These are phyloP conservation scores for Cudoniella acicularis DNA, from an alignment of 495 filamentous ascomycete genomes.

Conservation along the genomic window DNA sequence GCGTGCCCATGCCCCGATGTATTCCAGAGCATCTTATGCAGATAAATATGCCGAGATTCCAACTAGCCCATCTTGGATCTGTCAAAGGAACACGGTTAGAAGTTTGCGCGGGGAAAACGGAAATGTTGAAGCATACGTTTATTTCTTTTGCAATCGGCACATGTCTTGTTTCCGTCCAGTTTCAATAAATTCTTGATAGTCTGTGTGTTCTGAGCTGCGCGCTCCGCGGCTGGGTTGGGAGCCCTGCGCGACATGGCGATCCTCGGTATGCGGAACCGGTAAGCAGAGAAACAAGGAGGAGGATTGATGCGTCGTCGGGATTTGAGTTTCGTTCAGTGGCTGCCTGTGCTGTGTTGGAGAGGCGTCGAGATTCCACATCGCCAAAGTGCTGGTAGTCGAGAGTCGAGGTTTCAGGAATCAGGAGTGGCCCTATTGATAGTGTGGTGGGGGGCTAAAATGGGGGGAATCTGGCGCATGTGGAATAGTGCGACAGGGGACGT, in stretches of 20 bases:
- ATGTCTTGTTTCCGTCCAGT: conserved; percentile 89
- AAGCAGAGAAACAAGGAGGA: conserved; percentile 4
- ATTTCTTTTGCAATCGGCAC: conserved; percentile 97
- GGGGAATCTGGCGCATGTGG: background rate
- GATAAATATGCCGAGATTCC: conserved; percentile 93
- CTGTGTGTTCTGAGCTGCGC: conserved; percentile 82
- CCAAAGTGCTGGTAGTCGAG: background rate
- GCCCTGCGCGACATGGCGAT: conserved; percentile 79
- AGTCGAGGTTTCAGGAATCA: background rate
- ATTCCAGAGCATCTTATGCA: conserved; percentile 98
- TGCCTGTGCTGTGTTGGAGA: background rate
- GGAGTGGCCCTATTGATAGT: conserved; percentile 1
- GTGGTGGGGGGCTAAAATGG: background rate
- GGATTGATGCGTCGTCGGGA: conserved; percentile 1
- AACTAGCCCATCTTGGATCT: conserved; percentile 98
- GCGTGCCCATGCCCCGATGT: conserved; percentile 96
- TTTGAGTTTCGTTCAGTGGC: background rate
- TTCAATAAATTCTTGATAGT: conserved; percentile 92
- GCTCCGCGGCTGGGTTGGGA: conserved; percentile 72
- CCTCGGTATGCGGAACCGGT: conserved; percentile 13
- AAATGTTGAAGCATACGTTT: conserved; percentile 63
- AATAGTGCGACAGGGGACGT: background rate
- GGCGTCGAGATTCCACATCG: conserved; percentile 17
- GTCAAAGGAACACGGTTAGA: conserved; percentile 12
- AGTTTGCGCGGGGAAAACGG: background rate